A percentile compares a stretch with the other conserved stretches of the same genome.
Conservation (phyloP, 805 yeast genomes). For the Wickerhamiella spandovensis region DNA sequence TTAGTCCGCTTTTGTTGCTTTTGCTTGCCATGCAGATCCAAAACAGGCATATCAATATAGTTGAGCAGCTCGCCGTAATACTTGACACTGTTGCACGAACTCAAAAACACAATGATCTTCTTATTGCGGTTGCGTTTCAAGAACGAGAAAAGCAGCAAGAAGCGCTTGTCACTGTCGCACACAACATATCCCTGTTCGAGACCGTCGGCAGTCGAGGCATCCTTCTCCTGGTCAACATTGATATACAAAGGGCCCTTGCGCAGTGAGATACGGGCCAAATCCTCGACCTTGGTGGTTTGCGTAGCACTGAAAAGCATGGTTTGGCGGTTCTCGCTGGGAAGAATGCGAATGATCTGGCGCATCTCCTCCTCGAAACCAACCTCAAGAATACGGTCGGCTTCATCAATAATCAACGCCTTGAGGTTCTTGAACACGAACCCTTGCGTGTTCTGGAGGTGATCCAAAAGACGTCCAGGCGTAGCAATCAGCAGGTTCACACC, state of each 20-base stretch:
- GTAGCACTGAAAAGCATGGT: constrained; percentile 98
- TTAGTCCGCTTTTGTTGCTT: constrained; percentile 97
- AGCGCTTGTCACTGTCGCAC: constrained; percentile 91
- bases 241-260: constrained; percentile 89
- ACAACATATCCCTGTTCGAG: constrained; percentile 97
- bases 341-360: constrained; percentile 87
- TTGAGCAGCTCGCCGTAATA: constrained; percentile 89
- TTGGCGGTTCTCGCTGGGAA: constrained; percentile 89
- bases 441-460: constrained; percentile 88
- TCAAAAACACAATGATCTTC: constrained; percentile 85
- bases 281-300: constrained; percentile 97
- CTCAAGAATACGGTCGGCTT: constrained; percentile 95
- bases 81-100: constrained; percentile 94
- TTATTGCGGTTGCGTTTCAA: constrained; percentile 76
- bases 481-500: constrained; percentile 93
- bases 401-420: constrained; percentile 89
- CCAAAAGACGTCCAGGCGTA: constrained; percentile 93
- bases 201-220: constrained; percentile 87
- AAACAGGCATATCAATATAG: constrained; percentile 92
- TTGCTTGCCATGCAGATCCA: constrained; percentile 95
- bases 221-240: constrained; percentile 77
- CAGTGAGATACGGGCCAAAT: constrained; percentile 89
- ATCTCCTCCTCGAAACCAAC: constrained; percentile 98
- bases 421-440: constrained; percentile 91
- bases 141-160: constrained; percentile 79